Conservation (phyloP, 2,329 filamentous ascomycete genomes). For the Colletotrichum musae region DNA sequence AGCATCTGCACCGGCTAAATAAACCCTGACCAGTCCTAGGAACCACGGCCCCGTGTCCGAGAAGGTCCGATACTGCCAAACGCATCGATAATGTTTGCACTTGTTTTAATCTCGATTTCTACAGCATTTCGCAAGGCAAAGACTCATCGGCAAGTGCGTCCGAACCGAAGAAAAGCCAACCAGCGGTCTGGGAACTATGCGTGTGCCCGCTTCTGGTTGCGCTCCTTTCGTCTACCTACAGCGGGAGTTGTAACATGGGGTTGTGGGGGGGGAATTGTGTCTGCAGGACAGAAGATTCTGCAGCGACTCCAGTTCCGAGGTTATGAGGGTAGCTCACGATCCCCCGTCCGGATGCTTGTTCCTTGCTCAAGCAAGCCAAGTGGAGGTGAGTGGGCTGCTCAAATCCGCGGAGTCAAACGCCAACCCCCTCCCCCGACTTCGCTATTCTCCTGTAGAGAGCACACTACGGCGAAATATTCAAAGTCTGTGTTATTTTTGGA, state of each 20-base stretch:
- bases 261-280: constrained; percentile 33
- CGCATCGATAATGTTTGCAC: neutral
- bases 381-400: constrained; percentile 33
- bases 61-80: constrained; percentile 4
- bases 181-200: constrained; percentile 23
- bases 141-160: constrained; percentile 6
- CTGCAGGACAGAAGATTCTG: constrained; percentile 41
- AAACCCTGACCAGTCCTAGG: constrained; percentile 15
- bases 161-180: constrained; percentile 9
- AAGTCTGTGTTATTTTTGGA: neutral
- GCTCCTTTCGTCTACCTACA: constrained; percentile 32
- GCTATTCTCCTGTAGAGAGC: neutral
- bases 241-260: constrained; percentile 34
- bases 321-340: constrained; percentile 31
- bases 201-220: constrained; percentile 22
- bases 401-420: constrained; percentile 9
- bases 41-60: constrained; percentile 2
- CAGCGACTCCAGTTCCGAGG: constrained; percentile 37
- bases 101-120: neutral
- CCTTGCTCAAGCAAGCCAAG: constrained; percentile 30
- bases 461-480: neutral
- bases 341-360: constrained; percentile 29
- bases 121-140: no score
- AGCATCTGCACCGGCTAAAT: constrained; percentile 28
- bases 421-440: constrained; percentile 14